Percentiles rank a stretch among this genome's conserved stretches.
phyloP scores from a whole-genome alignment of 2,329 filamentous ascomycete species.

The Fonsecaea pedrosoi region DNA sequence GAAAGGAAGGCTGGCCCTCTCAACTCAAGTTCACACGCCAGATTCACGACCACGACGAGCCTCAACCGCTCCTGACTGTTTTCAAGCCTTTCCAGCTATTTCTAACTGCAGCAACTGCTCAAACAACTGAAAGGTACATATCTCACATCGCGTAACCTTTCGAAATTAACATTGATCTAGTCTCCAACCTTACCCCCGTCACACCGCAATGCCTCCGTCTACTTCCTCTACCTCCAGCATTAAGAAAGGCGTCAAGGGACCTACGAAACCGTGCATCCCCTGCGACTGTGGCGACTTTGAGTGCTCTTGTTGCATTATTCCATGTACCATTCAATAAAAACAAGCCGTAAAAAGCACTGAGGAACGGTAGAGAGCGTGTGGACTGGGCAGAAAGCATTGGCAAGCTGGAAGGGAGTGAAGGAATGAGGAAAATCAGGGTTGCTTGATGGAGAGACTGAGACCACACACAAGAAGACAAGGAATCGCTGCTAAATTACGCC shows the following conservation, averaged over 20 bases:
- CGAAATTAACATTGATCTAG: not conserved
- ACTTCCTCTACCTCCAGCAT: slow-evolving; percentile 36
- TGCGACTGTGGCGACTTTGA: slow-evolving; percentile 33
- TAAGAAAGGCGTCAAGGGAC: slow-evolving; percentile 35
- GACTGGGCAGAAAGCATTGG: not conserved
- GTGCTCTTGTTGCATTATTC: slow-evolving; percentile 37
- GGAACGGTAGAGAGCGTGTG: not conserved
- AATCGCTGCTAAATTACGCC: not conserved
- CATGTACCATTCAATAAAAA: slow-evolving; percentile 30
- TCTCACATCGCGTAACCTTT: not conserved
- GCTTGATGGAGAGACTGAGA: not conserved
- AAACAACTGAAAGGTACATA: not conserved
- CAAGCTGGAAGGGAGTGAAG: not conserved
- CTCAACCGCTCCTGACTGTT: not conserved
- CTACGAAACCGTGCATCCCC: slow-evolving; percentile 36
- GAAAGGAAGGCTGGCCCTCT: not conserved
- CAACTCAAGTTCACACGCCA: not conserved
- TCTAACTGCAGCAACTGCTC: too few species aligned
- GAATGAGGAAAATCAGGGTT: not conserved
- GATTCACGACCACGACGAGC: not conserved
- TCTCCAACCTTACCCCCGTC: not conserved
- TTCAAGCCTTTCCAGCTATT: not conserved
- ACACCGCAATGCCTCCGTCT: slow-evolving; percentile 32
- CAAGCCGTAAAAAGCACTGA: not conserved
- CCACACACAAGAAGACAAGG: not conserved